phyloP scores from a whole-genome alignment of 164 flowering plant genomes.

The Saururus chinensis region DNA sequence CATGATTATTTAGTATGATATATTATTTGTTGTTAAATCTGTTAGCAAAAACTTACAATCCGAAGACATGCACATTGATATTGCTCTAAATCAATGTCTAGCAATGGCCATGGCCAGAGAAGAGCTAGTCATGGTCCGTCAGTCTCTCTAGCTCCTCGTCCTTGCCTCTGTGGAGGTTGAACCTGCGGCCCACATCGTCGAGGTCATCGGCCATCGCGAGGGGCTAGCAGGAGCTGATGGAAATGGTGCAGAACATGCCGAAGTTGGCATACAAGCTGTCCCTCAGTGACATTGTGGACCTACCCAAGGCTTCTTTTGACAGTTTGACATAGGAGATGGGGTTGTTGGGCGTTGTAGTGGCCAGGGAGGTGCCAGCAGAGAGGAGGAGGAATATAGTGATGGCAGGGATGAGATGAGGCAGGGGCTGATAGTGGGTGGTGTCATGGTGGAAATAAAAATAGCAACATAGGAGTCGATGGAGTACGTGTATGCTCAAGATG shows the following conservation, averaged over 20 bases:
- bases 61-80: too few species aligned
- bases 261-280: conserved; percentile 69
- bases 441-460: neutral
- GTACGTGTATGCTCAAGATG: conserved; percentile 43
- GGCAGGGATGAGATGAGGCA: neutral
- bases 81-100: too few species aligned
- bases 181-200: conserved; percentile 11
- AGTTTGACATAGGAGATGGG: neutral
- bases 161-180: conserved; percentile 40
- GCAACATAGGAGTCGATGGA: conserved; percentile 29
- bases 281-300: conserved; percentile 56
- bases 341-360: neutral
- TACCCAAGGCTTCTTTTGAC: conserved; percentile 3
- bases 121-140: too few species aligned
- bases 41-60: too few species aligned
- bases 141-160: conserved; percentile 18
- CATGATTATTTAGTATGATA: too few species aligned
- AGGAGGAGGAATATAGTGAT: conserved; percentile 1
- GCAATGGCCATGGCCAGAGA: too few species aligned
- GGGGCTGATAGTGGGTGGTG: neutral
- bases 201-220: conserved; percentile 38
- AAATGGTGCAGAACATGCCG: conserved; percentile 56
- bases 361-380: conserved; percentile 1
- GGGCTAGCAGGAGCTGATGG: conserved; percentile 61
- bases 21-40: too few species aligned